phyloP scores from a whole-genome alignment of 2,329 filamentous ascomycete species.

The Penicillium olsonii region DNA sequence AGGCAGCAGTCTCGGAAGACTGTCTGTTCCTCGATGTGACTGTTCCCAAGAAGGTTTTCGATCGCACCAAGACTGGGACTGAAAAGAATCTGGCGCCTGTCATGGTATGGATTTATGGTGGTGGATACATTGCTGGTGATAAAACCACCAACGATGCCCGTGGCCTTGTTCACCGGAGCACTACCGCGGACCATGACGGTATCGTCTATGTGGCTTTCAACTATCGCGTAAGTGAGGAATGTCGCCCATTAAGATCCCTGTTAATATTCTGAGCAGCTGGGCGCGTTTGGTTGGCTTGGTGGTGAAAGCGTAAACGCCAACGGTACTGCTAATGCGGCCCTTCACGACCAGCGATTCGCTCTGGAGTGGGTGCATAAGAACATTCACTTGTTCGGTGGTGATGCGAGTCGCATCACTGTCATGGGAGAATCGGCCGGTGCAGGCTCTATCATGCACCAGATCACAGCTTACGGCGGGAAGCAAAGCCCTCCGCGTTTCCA shows the following conservation, averaged over 20 bases:
- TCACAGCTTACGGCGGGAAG: slow-evolving; percentile 54
- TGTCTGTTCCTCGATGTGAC: slow-evolving; percentile 42
- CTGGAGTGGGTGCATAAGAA: slow-evolving; percentile 60
- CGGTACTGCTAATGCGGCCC: slow-evolving; percentile 52
- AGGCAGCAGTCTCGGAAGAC: slow-evolving; percentile 36
- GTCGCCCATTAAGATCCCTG: not conserved
- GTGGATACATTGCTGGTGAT: slow-evolving; percentile 45
- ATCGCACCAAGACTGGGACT: slow-evolving; percentile 21
- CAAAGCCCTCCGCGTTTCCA: slow-evolving; percentile 40
- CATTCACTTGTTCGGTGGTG: slow-evolving; percentile 58
- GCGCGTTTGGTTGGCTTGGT: slow-evolving; percentile 52
- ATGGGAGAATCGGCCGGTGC: slow-evolving; percentile 52
- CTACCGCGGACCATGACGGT: slow-evolving; percentile 38
- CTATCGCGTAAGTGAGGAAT: slow-evolving; percentile 39
- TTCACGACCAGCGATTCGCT: slow-evolving; percentile 58
- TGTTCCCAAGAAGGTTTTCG: slow-evolving; percentile 36
- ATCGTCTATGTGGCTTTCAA: slow-evolving; percentile 53
- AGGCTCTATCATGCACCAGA: slow-evolving; percentile 58
- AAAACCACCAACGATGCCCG: slow-evolving; percentile 41
- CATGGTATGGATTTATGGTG: slow-evolving; percentile 52
- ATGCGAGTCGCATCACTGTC: slow-evolving; percentile 50
- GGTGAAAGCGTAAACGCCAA: slow-evolving; percentile 47
- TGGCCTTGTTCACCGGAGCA: slow-evolving; percentile 46
- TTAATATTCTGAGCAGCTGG: slow-evolving; percentile 33
- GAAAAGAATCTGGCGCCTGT: slow-evolving; percentile 31